Base-by-base conservation (phyloP, 306 rosid genomes). In the Lablab purpureus region DNA sequence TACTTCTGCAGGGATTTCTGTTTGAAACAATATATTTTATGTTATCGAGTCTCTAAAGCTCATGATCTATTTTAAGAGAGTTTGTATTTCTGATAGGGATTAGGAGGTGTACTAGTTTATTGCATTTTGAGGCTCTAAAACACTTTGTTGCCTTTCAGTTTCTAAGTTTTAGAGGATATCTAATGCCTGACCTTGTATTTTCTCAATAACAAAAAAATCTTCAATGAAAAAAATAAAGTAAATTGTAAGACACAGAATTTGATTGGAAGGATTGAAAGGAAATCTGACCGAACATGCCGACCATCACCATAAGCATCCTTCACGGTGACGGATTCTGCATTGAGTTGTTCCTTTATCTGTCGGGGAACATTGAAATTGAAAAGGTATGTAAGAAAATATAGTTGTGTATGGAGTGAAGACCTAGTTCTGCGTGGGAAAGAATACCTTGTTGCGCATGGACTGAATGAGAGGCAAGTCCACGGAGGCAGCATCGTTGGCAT, bases 291-390 rank as follows among this genome's bases (percentile, higher is more conserved):
- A 22, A 94, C 97, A 67, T 94, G 99, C 11, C 97, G 89, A 74
- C 99, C 99, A 81, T 94, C 99, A 2, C 99, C 97, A 59, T 80
- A 83, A 43, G 92, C 92, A 87, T 94, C 99, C 84, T 87, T 88
- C 0, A 94, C 97, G 0, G 80, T 34, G 70, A 91, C 97, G 1
- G 91, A 89, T 67, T 94, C 95, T 10, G 97, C 99, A 82, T 81
- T 85, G 28, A 94, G 87, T 36, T 92, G 93, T 55, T 92, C 97
- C 89, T 86, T 91, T 58, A 94, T 94, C 92, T 90, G 90, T 78
- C 49, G 15, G 49, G n/a, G 58, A 58, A 67, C 30, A 36, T 36
- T 68, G 55, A 62, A n/a, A 82, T 62, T 67, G 1, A 49, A 47
- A 62, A 74, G 10, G n/a, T 8, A 70, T 10, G 18, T 0, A 19